These are phyloP conservation scores for Umbelopsis sp. DNA, from an alignment of 192 early-diverging fungal species.

Conservation along the genomic window DNA sequence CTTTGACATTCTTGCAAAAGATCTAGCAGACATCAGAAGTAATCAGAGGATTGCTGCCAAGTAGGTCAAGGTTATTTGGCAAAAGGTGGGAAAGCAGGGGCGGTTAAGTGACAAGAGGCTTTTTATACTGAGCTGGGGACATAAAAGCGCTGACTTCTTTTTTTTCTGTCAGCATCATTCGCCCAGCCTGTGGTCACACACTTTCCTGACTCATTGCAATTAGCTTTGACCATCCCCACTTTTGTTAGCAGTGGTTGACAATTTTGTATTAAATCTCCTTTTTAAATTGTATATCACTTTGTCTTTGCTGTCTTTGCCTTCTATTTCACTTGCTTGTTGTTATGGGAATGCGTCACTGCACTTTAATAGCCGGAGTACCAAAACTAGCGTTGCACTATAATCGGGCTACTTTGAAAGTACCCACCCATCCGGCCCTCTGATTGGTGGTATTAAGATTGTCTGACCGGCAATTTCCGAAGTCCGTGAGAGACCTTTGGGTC, in stretches of 20 bases:
- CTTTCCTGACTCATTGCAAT: slow-evolving; percentile 15
- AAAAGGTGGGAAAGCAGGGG: background rate
- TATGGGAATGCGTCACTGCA: background rate
- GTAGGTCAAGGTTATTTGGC: background rate
- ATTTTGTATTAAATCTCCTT: slow-evolving; percentile 3
- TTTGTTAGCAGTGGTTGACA: background rate
- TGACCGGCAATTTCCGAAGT: slow-evolving; percentile 13
- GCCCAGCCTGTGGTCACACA: slow-evolving; percentile 4
- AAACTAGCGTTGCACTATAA: background rate
- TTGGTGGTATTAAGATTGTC: background rate
- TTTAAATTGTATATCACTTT: background rate
- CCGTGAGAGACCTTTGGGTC: slow-evolving; percentile 14
- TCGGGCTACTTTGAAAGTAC: slow-evolving; percentile 16
- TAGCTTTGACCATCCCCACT: background rate
- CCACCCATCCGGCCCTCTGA: background rate
- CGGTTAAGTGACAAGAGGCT: background rate
- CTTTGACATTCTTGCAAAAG: slow-evolving; percentile 4
- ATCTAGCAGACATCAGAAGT: slow-evolving; percentile 17
- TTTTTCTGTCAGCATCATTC: slow-evolving; percentile 19
- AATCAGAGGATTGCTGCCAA: background rate
- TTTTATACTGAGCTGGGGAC: background rate
- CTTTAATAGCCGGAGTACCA: background rate
- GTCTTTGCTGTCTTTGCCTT: background rate
- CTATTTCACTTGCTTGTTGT: background rate
- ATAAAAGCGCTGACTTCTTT: too few species aligned